Conservation (phyloP, 768 basidiomycete genomes). For the Lactarius akahatsu region DNA sequence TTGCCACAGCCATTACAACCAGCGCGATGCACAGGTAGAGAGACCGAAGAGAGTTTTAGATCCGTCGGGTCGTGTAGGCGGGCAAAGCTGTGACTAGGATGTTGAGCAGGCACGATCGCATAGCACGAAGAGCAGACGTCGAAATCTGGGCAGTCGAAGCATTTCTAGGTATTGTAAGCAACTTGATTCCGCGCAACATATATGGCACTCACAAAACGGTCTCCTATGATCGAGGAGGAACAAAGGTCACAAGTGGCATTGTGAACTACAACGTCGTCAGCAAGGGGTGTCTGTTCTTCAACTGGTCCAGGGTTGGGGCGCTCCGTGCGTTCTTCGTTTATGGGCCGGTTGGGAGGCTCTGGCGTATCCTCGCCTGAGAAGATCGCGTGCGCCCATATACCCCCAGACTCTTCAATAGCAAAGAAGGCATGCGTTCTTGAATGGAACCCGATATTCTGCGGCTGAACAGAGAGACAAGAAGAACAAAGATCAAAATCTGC, state of each 20-base stretch:
- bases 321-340: constrained; percentile 3
- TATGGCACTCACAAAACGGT: constrained; percentile 60
- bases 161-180: constrained; percentile 58
- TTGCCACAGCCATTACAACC: constrained; percentile 62
- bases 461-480: constrained; percentile 43
- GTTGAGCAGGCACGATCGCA: constrained; percentile 67
- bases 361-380: constrained; percentile 43
- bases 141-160: constrained; percentile 77
- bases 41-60: constrained; percentile 38
- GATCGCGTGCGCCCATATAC: constrained; percentile 63
- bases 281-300: neutral
- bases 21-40: constrained; percentile 47
- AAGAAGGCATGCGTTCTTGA: constrained; percentile 59
- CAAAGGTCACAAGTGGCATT: constrained; percentile 75
- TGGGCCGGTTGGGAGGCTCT: neutral
- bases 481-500: constrained; percentile 75
- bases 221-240: constrained; percentile 64
- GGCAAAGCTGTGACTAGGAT: constrained; percentile 75
- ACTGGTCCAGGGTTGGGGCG: neutral
- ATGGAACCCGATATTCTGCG: constrained; percentile 34
- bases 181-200: neutral
- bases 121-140: constrained; percentile 75
- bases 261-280: constrained; percentile 46
- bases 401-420: constrained; percentile 62
- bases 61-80: constrained; percentile 54